Evolutionary conservation across 1,284 basidiomycete genomes (phyloP).

Genomic region (Bjerkandera adusta): DNA sequence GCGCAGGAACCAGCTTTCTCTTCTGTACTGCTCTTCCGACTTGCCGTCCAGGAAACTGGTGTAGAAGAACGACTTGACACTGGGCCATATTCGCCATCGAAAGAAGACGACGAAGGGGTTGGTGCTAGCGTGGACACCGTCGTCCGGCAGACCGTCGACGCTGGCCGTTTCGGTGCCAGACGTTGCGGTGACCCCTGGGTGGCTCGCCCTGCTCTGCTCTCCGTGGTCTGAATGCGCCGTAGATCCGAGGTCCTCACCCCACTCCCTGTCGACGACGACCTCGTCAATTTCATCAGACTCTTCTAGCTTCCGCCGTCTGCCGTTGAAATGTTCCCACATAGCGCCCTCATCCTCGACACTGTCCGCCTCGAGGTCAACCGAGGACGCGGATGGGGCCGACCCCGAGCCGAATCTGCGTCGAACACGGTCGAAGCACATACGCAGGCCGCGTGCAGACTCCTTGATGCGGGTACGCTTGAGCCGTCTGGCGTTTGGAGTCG

Average conservation of each 20-base stretch:
- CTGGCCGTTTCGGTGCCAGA: slow-evolving; percentile 34
- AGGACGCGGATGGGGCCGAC: slow-evolving; percentile 39
- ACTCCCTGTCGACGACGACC: slow-evolving; percentile 70
- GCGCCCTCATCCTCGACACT: slow-evolving; percentile 40
- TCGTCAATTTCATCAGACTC: slow-evolving; percentile 52
- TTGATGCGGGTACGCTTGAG: slow-evolving; percentile 37
- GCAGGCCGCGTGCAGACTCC: slow-evolving; percentile 26
- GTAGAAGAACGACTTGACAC: slow-evolving; percentile 48
- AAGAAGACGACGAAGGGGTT: slow-evolving; percentile 31
- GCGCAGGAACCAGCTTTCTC: slow-evolving; percentile 50
- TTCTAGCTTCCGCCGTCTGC: slow-evolving; percentile 1
- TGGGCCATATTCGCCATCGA: slow-evolving; percentile 42
- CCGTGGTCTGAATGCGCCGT: slow-evolving; percentile 48
- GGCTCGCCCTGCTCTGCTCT: slow-evolving; percentile 20
- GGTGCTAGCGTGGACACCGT: slow-evolving; percentile 30
- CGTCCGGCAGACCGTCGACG: slow-evolving; percentile 28
- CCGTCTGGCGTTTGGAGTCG: slow-evolving; percentile 7
- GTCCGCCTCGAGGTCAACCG: slow-evolving; percentile 32
- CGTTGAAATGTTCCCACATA: slow-evolving; percentile 20
- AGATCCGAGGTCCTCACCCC: slow-evolving; percentile 54
- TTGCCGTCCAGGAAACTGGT: slow-evolving; percentile 55
- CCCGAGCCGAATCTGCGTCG: slow-evolving; percentile 41
- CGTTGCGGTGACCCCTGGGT: slow-evolving; percentile 38
- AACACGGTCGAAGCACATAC: slow-evolving; percentile 42
- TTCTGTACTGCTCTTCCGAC: slow-evolving; percentile 56